Conservation (phyloP, 192 early-diverging fungal species). For the Oehlia diaphana region DNA sequence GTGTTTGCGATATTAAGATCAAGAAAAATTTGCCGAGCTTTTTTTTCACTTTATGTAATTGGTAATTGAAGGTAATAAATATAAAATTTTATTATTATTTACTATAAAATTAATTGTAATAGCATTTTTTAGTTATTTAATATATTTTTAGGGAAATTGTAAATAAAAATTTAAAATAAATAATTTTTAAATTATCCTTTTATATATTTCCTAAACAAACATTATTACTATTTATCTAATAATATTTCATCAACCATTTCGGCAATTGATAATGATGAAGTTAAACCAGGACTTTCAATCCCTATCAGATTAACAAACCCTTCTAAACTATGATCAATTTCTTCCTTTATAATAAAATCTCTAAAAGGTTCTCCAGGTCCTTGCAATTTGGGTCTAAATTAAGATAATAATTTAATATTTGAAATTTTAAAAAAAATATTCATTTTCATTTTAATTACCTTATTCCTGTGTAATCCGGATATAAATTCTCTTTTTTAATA, state of each 20-base stretch:
- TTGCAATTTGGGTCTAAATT: constrained; percentile 74
- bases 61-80: no score
- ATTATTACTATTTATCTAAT: constrained; percentile 10
- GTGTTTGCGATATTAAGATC: no score
- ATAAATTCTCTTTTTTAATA: constrained; percentile 57
- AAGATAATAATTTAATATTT: neutral
- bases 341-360: constrained; percentile 77
- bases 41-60: no score
- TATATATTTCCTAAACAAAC: no score
- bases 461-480: constrained; percentile 76
- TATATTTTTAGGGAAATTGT: no score
- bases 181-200: no score
- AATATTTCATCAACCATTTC: constrained; percentile 49
- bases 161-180: no score
- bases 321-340: constrained; percentile 43
- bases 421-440: neutral
- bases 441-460: constrained; percentile 41
- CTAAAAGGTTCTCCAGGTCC: constrained; percentile 66
- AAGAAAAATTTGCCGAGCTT: no score
- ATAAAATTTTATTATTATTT: no score
- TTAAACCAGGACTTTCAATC: constrained; percentile 87
- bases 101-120: no score
- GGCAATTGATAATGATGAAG: constrained; percentile 78
- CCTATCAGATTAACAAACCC: constrained; percentile 78
- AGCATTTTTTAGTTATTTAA: no score